Conservation (phyloP, 257 asterid species). For the Nicotiana benthamiana region DNA sequence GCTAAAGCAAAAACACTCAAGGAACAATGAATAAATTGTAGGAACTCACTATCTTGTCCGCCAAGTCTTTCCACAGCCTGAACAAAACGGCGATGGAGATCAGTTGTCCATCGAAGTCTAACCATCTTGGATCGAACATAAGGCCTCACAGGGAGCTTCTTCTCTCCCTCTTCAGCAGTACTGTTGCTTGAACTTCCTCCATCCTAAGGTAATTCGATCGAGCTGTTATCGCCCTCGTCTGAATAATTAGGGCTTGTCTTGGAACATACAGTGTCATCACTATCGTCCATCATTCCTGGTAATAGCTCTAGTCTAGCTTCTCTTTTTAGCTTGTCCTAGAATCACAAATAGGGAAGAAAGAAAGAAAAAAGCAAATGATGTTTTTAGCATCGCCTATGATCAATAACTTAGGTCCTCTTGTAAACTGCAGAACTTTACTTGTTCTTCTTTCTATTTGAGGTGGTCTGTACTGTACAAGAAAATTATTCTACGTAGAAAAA, state of each 20-base stretch:
- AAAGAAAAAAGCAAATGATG: background rate
- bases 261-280: slow-evolving; percentile 32
- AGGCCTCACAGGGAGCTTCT: slow-evolving; percentile 59
- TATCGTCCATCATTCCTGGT: slow-evolving; percentile 28
- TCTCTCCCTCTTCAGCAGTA: slow-evolving; percentile 53
- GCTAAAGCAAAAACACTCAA: background rate
- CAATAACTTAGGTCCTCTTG: background rate
- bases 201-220: slow-evolving; percentile 18
- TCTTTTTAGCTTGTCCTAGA: background rate
- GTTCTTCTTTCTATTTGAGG: background rate
- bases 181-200: slow-evolving; percentile 81
- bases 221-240: slow-evolving; percentile 2
- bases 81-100: slow-evolving; percentile 64
- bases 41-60: slow-evolving; percentile 65
- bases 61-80: slow-evolving; percentile 80
- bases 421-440: background rate
- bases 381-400: too few relatives aligned
- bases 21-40: background rate
- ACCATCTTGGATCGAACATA: slow-evolving; percentile 85
- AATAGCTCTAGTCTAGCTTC: background rate
- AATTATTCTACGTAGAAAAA: slow-evolving; percentile 6
- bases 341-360: too few relatives aligned
- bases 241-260: slow-evolving; percentile 26
- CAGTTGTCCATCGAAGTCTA: slow-evolving; percentile 85
- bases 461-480: background rate